Evolutionary conservation across 148 eudicot species (phyloP).

Genomic region (Simmondsia chinensis): DNA sequence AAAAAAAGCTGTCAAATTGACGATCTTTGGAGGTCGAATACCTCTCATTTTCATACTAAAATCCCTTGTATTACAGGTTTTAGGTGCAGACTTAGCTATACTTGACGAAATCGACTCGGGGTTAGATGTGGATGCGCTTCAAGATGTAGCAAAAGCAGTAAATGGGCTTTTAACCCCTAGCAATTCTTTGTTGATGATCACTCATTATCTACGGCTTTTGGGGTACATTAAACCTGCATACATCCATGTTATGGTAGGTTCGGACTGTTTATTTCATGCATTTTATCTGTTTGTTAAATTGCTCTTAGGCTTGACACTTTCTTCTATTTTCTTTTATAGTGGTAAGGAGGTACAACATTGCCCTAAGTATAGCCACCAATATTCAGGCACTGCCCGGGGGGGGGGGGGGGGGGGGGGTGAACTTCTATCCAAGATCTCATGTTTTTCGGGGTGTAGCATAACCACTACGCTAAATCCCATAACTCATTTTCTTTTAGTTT

Average conservation of each 20-base stretch:
- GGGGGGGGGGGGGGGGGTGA: too few species aligned
- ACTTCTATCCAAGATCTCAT: too few species aligned
- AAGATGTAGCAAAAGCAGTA: conserved; percentile 89
- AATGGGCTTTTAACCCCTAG: conserved; percentile 62
- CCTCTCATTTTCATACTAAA: background rate
- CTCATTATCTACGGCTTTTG: conserved; percentile 83
- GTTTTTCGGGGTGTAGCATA: too few species aligned
- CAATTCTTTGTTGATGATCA: conserved; percentile 89
- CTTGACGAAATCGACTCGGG: conserved; percentile 98
- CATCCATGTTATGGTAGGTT: conserved; percentile 86
- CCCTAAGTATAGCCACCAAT: too few species aligned
- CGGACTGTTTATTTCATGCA: background rate
- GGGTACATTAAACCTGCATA: conserved; percentile 70
- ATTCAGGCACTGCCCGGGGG: too few species aligned
- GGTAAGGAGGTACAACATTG: too few species aligned
- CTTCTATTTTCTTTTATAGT: background rate
- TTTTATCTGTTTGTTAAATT: background rate
- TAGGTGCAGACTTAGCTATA: conserved; percentile 92
- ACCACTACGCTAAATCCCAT: too few species aligned
- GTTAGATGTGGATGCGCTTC: conserved; percentile 94
- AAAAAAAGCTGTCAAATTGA: too few species aligned
- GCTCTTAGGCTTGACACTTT: background rate
- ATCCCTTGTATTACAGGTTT: conserved; percentile 39
- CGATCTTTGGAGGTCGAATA: too few species aligned
- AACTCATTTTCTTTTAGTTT: too few species aligned